Base-by-base conservation (phyloP, 1,284 basidiomycete genomes). In the Neotropicomus parvogracilis region DNA sequence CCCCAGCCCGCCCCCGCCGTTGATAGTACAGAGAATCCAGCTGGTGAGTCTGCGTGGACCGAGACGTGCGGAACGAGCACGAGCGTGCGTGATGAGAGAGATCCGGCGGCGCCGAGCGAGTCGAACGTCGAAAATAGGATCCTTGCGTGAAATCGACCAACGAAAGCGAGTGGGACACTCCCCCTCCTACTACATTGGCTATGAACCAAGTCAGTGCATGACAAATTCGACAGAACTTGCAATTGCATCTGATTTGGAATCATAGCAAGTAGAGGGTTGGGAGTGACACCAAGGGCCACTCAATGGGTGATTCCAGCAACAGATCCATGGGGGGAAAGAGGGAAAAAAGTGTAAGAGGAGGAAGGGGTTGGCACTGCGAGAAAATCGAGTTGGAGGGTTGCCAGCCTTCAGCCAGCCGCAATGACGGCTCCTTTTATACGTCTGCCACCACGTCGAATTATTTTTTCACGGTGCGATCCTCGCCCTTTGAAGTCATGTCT, bases 141-240 rank as follows among this genome's bases (percentile, higher is more conserved):
- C 19, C 31, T 12, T 40, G 51, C 46, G 11, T 46, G 51, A 48
- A 29, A 50, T 40, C 28, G 17, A 27, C 51, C 52, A 53, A 20
- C 7, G 16, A 42, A 31, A 27, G 44, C 48, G 8, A 19, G 26
- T 53, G 48, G 53, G 66, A 66, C 66, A 60, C 64, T 49, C 58
- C 44, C 9, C 0, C 5, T 1, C 44, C 62, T 59, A 66, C 63
- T 60, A 65, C 65, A 44, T 55, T 53, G 58, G 54, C 65, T 62
- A 65, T 65, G 63, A 65, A 69, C 66, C 66, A 64, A 67, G 26
- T 50, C 54, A 61, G 11, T 4, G 46, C 49, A 19, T 54, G 53
- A 49, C 66, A 60, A 52, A 54, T 65, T 58, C 62, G 6, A 68
- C 8, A 48, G 63, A 62, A 65, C 21, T 40, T 58, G 62, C 50